Base-by-base conservation (phyloP, 306 rosid genomes). In the Citrullus mucosospermus region DNA sequence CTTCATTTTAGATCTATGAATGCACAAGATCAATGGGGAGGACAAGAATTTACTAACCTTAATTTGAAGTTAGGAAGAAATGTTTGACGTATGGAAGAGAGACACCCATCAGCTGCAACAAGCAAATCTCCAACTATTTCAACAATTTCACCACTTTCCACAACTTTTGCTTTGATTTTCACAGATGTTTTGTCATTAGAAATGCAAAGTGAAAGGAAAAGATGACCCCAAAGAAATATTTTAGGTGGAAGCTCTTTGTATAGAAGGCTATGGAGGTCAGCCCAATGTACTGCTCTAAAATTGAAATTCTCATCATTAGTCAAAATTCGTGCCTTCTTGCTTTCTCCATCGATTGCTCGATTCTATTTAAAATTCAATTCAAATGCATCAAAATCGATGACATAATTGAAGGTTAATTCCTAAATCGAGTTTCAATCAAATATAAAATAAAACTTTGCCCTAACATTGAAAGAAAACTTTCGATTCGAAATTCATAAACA, bases 101-200 rank as follows among this genome's bases (percentile, higher is more conserved):
- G 92, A 63, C 90, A 88, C 5, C 97, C 97, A 84, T 91, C 98
- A 0, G 97, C 97, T 15, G 96, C 98, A 83, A 93, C 89, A 75
- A 90, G 90, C 84, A 91, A 87, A 89, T 93, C 83, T 22, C 88
- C 91, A 0, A 25, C 70, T 25, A 93, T 81, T 71, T 91, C 91
- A n/a, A 89, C 15, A 48, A 76, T 61, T 74, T 89, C 83, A 14
- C 88, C 91, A 6, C 89, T 87, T 75, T 85, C 73, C 4, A 83
- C 63, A 69, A 81, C 83, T 82, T 81, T 75, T 43, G 90, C 93
- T 81, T 82, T 88, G 16, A 85, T 77, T 76, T 48, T 83, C 51
- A 91, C 91, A 57, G 88, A 82, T 70, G 39, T 82, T 71, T 83
- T 88, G 72, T 86, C 91, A 83, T 84, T 73, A 34, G 83, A 77